phyloP scores from a whole-genome alignment of 2,329 filamentous ascomycete species.

The Aspergillus felis region DNA sequence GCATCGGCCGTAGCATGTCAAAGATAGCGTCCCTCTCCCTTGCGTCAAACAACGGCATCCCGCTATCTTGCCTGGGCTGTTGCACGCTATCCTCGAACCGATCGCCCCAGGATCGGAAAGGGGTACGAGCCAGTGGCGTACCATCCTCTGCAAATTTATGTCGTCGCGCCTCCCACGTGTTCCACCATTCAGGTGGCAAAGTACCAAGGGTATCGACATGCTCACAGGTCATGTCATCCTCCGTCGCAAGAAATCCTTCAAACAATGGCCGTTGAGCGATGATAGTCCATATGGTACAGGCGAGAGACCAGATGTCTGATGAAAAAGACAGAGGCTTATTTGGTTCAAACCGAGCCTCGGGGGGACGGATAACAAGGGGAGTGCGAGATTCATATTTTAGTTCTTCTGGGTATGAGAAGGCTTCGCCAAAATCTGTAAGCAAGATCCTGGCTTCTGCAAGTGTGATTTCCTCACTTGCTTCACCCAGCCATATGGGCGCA shows the following conservation, averaged over 20 bases:
- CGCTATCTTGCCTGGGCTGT: slow-evolving; percentile 20
- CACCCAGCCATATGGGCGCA: slow-evolving; percentile 34
- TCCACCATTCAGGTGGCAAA: slow-evolving; percentile 27
- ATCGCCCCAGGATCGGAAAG: slow-evolving; percentile 19
- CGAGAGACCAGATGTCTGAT: slow-evolving; percentile 42
- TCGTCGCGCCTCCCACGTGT: slow-evolving; percentile 21
- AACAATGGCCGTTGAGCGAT: slow-evolving; percentile 30
- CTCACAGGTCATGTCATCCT: slow-evolving; percentile 28
- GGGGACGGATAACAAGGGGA: slow-evolving; percentile 28
- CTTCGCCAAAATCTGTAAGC: slow-evolving; percentile 35
- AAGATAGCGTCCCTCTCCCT: slow-evolving; percentile 23
- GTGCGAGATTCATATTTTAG: slow-evolving; percentile 25
- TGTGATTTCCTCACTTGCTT: slow-evolving; percentile 27
- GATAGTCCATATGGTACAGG: slow-evolving; percentile 35
- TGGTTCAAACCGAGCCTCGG: slow-evolving; percentile 36
- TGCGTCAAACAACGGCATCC: slow-evolving; percentile 18
- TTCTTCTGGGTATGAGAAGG: slow-evolving; percentile 27
- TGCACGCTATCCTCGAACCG: slow-evolving; percentile 27
- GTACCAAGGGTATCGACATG: slow-evolving; percentile 30
- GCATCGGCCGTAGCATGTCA: slow-evolving; percentile 24
- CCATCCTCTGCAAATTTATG: slow-evolving; percentile 24
- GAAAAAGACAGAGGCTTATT: slow-evolving; percentile 29
- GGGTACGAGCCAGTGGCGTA: slow-evolving; percentile 15
- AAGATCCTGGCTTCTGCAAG: slow-evolving; percentile 25
- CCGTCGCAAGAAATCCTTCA: slow-evolving; percentile 22